Conservation (phyloP, 2,329 filamentous ascomycete genomes). For the Arthroderma uncinatum region DNA sequence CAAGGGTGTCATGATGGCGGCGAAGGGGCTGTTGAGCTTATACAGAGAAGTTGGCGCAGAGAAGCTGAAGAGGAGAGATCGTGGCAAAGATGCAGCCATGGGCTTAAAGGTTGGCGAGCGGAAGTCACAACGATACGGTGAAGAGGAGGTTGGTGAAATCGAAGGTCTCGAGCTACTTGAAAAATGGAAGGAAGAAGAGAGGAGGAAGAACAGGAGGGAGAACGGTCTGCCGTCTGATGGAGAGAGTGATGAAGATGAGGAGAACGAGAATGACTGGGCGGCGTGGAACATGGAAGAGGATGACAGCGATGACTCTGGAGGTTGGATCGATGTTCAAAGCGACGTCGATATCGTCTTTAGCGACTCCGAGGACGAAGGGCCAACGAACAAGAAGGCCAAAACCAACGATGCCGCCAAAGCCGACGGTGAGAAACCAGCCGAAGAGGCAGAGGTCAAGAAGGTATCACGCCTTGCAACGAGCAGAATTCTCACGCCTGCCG, state of each 20-base stretch:
- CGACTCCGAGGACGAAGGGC: constrained; percentile 64
- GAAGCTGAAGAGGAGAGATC: constrained; percentile 76
- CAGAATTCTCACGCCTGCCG: constrained; percentile 85
- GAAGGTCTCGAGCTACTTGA: constrained; percentile 86
- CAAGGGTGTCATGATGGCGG: constrained; percentile 98
- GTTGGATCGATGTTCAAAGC: constrained; percentile 83
- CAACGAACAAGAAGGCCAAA: constrained; percentile 52
- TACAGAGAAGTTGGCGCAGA: constrained; percentile 88
- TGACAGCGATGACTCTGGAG: constrained; percentile 61
- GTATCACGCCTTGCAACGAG: constrained; percentile 73
- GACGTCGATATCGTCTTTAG: constrained; percentile 66
- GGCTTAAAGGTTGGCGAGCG: constrained; percentile 64
- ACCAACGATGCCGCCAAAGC: constrained; percentile 27
- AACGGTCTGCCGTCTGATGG: constrained; percentile 54
- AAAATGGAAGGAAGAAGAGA: constrained; percentile 87
- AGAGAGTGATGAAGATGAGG: constrained; percentile 49
- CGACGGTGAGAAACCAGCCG: constrained; percentile 27
- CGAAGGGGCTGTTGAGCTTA: constrained; percentile 77
- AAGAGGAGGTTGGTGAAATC: constrained; percentile 68
- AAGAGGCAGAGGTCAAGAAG: constrained; percentile 20
- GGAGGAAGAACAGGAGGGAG: constrained; percentile 58
- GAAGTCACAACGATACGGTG: constrained; percentile 69
- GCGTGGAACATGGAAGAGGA: constrained; percentile 53
- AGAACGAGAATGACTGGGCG: constrained; percentile 46
- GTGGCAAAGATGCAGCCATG: constrained; percentile 84